Conservation (phyloP, 495 filamentous ascomycete genomes). For the Penicillium roqueforti region DNA sequence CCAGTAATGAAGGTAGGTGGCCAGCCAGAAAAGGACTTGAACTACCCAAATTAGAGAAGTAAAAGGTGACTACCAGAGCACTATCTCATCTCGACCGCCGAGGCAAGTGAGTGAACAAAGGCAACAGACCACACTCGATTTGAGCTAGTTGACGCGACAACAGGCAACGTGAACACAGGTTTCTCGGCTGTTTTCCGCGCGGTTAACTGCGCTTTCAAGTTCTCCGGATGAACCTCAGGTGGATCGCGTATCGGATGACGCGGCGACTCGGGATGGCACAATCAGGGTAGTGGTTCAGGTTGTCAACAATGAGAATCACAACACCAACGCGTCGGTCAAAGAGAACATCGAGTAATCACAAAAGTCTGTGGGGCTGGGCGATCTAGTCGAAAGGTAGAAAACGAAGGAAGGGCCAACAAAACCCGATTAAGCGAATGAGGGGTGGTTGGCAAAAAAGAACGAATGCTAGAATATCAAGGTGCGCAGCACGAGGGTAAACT, state of each 20-base stretch:
- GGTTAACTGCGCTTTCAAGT: neutral
- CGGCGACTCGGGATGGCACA: slow-evolving; percentile 7
- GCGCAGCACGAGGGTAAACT: slow-evolving; percentile 19
- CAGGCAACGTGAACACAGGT: neutral
- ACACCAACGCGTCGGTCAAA: neutral
- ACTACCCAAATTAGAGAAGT: slow-evolving; percentile 18
- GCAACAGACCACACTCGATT: neutral
- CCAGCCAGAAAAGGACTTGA: slow-evolving; percentile 29
- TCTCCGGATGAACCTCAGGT: neutral
- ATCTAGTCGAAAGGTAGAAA: slow-evolving; percentile 4
- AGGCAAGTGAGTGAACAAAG: slow-evolving; percentile 8
- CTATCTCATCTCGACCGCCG: slow-evolving; percentile 36
- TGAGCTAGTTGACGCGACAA: neutral
- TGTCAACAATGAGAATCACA: neutral
- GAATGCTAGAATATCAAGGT: slow-evolving; percentile 16
- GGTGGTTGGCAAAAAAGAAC: slow-evolving; percentile 9
- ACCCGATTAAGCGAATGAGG: slow-evolving; percentile 11
- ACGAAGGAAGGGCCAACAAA: neutral
- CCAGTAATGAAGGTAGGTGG: slow-evolving; percentile 25
- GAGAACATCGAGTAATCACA: slow-evolving; percentile 1
- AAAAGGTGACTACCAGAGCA: slow-evolving; percentile 41
- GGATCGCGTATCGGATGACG: slow-evolving; percentile 2
- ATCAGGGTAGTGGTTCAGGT: neutral
- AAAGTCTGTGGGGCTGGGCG: slow-evolving; percentile 1
- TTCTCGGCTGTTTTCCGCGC: neutral